Conservation (phyloP, 2,329 filamentous ascomycete genomes). For the Escovopsis sp. region DNA sequence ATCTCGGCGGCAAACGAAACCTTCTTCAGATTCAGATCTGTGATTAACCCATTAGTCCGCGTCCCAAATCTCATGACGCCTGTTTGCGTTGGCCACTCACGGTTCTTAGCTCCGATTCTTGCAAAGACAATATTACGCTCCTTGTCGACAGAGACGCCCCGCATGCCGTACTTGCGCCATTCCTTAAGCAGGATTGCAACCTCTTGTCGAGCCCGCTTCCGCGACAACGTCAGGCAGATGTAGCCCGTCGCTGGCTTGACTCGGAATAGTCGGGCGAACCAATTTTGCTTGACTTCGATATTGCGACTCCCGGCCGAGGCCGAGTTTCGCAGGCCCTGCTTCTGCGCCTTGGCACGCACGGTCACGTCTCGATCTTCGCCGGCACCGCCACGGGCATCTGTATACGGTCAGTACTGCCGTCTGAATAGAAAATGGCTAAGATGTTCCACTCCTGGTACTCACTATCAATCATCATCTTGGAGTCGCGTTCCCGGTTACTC, state of each 20-base stretch:
- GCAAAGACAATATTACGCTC: conserved; percentile 66
- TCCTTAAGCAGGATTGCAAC: conserved; percentile 60
- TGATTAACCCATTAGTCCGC: conserved; percentile 10
- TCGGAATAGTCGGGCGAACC: conserved; percentile 78
- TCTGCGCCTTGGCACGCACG: neutral
- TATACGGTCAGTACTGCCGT: neutral
- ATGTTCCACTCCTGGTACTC: conserved; percentile 9
- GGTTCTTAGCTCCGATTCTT: conserved; percentile 60
- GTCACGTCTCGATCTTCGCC: neutral
- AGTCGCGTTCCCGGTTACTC: conserved; percentile 27
- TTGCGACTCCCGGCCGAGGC: conserved; percentile 29
- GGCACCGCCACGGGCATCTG: neutral
- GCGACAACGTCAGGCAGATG: conserved; percentile 58
- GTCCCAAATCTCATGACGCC: neutral
- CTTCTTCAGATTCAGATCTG: conserved; percentile 68
- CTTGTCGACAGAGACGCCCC: conserved; percentile 66
- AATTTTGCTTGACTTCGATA: conserved; percentile 61
- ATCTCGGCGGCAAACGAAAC: conserved; percentile 81
- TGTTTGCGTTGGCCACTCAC: conserved; percentile 35
- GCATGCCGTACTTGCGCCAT: conserved; percentile 72
- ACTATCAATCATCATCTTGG: conserved; percentile 31
- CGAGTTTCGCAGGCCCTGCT: conserved; percentile 18
- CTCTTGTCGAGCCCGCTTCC: conserved; percentile 60
- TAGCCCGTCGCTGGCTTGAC: conserved; percentile 69
- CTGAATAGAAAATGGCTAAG: neutral